Evolutionary conservation across 73 alveolate species (phyloP).

Genomic region (Urostyla sp.): DNA sequence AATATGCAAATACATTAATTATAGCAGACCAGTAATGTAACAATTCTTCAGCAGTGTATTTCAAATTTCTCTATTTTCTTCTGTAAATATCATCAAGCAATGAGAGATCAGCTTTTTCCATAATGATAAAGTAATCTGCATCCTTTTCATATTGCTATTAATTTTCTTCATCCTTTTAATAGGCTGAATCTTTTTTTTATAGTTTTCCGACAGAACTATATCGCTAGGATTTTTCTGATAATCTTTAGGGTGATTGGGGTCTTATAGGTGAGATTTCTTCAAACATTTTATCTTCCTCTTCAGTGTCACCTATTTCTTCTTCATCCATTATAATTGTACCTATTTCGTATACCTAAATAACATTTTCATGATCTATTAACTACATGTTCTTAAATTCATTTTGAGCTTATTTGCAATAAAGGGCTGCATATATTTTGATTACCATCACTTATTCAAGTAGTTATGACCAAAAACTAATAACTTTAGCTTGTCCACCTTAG

Average conservation of each 20-base stretch:
- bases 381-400: constrained; percentile 20
- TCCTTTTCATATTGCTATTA: neutral
- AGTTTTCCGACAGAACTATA: neutral
- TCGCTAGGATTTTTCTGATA: too few relatives aligned
- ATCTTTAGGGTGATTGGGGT: neutral
- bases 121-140: constrained; percentile 12
- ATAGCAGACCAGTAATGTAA: constrained; percentile 1
- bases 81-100: neutral
- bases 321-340: neutral
- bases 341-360: neutral
- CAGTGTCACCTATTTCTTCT: neutral
- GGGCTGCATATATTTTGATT: constrained; percentile 6
- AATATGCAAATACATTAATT: constrained; percentile 33
- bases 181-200: neutral
- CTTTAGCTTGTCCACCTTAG: constrained; percentile 22
- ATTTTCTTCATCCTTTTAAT: neutral
- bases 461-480: neutral
- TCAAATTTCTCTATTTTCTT: neutral
- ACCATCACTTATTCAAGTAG: neutral
- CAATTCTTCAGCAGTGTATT: neutral
- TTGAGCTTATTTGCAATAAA: constrained; percentile 15
- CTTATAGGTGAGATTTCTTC: neutral
- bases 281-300: neutral
- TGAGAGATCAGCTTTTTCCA: constrained; percentile 33
- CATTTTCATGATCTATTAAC: constrained; percentile 1